Percentiles rank a stretch among this genome's conserved stretches.
phyloP scores from a whole-genome alignment of 441 rosid species.

The Corymbia citriodora region DNA sequence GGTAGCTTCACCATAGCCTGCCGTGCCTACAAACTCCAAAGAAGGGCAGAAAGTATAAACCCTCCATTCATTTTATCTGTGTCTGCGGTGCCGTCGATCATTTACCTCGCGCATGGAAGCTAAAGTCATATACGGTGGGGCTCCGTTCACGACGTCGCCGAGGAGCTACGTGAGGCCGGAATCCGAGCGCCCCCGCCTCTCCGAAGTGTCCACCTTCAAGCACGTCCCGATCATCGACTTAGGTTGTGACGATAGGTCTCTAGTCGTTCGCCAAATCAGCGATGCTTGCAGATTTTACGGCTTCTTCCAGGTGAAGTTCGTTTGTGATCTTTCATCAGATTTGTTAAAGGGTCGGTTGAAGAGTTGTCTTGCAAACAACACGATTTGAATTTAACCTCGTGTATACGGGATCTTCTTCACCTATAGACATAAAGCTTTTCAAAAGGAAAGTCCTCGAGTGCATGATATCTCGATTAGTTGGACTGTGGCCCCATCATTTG shows the following conservation, averaged over 20 bases:
- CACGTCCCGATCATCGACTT: constrained; percentile 9
- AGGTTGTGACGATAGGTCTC: neutral
- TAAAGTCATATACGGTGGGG: constrained; percentile 1
- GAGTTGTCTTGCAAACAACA: neutral
- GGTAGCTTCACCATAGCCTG: neutral
- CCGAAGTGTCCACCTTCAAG: constrained; percentile 5
- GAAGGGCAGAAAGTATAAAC: neutral
- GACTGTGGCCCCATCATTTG: neutral
- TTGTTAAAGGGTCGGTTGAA: neutral
- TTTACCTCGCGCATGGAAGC: neutral
- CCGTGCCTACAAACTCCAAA: neutral
- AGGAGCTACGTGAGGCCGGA: constrained; percentile 10
- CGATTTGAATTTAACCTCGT: neutral
- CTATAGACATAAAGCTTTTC: neutral
- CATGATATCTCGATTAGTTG: neutral
- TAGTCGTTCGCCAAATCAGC: constrained; percentile 22
- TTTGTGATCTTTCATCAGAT: neutral
- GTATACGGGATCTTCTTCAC: neutral
- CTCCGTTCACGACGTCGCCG: neutral
- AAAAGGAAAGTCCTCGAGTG: neutral
- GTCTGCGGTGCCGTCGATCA: neutral
- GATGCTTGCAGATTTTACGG: constrained; percentile 45
- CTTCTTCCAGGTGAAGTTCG: constrained; percentile 43
- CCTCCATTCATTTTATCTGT: neutral
- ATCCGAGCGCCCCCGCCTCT: constrained; percentile 5